Base-by-base conservation (phyloP, 805 yeast species). In the Myxozyma neglecta region DNA sequence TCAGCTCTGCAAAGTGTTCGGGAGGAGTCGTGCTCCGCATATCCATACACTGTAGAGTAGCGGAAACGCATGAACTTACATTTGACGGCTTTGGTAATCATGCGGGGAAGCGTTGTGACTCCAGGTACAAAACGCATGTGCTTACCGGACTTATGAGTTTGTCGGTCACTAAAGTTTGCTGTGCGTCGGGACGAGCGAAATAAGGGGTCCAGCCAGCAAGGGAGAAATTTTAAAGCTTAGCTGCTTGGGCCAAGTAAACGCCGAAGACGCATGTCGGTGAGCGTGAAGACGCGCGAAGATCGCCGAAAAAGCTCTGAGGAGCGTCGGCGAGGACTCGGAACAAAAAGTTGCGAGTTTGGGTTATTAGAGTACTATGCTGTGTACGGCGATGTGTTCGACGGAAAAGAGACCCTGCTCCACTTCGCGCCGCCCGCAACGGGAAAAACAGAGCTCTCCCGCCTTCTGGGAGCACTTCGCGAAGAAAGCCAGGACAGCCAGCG, bases 1-100 rank as follows among this genome's bases (percentile, higher is more conserved):
- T 37, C 40, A 55, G 48, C 24, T 50, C 47, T 7, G 57, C 57
- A 24, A 60, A 56, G 50, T 60, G 53, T 13, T 53, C 29, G 6
- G 63, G 62, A 3, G 63, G 64, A 4, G 43, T 18, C 37, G 35
- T 24, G 29, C 29, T 24, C 29, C 29, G 29, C 29, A 24, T 24
- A 24, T 24, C 29, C 5, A 5, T 13, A 18, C 16, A 46, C 14
- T 35, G 11, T n/a, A 10, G 36, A 11, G 24, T 13, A 8, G 18
- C 34, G 16, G 7, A 14, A 13, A 48, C 2, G 42, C 20, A 8
- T 14, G 42, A 8, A 20, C 3, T 1, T 24, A 24, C 8, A 8
- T 10, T 34, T 32, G 42, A 34, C 29, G 29, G 29, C 29, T 24
- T 20, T 18, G 29, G 52, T 48, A n/a, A 45, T 45, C 11, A 20